Conservation (phyloP, 768 basidiomycete genomes). For the Leccinum ochraceum region DNA sequence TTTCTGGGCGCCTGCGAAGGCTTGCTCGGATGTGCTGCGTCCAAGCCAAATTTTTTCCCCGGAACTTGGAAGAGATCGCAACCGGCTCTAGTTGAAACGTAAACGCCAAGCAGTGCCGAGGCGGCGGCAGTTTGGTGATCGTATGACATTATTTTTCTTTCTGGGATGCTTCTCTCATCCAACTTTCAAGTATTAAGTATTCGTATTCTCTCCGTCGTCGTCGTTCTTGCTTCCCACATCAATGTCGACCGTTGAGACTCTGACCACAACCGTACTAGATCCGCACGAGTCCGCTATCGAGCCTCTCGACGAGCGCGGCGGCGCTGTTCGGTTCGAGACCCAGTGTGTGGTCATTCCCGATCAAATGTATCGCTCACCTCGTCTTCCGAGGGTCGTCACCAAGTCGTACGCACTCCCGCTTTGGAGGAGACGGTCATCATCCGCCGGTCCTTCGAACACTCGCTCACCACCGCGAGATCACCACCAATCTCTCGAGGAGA, state of each 20-base stretch:
- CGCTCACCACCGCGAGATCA: slow-evolving; percentile 26
- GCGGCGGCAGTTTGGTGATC: slow-evolving; percentile 7
- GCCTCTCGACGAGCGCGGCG: slow-evolving; percentile 22
- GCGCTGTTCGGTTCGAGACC: slow-evolving; percentile 66
- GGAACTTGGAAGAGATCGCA: not conserved
- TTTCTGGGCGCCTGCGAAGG: not conserved
- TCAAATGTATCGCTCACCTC: slow-evolving; percentile 34
- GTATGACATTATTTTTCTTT: slow-evolving; percentile 22
- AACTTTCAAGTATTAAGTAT: not conserved
- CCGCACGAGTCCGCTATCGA: slow-evolving; percentile 3
- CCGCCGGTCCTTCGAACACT: slow-evolving; percentile 14
- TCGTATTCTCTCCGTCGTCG: not conserved
- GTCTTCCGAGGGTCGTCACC: slow-evolving; percentile 53
- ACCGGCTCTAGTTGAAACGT: not conserved
- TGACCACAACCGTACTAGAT: not conserved
- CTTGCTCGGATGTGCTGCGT: no score
- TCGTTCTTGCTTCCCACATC: not conserved
- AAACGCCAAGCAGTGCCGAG: slow-evolving; percentile 8
- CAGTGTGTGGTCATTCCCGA: slow-evolving; percentile 80
- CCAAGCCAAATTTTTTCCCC: no score
- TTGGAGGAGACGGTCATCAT: slow-evolving; percentile 48
- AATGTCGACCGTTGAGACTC: slow-evolving; percentile 16
- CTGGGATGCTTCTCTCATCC: not conserved
- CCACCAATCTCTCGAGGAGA: slow-evolving; percentile 29
- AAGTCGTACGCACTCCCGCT: slow-evolving; percentile 71